Conservation (phyloP, 306 rosid genomes). For the Trifolium repens region DNA sequence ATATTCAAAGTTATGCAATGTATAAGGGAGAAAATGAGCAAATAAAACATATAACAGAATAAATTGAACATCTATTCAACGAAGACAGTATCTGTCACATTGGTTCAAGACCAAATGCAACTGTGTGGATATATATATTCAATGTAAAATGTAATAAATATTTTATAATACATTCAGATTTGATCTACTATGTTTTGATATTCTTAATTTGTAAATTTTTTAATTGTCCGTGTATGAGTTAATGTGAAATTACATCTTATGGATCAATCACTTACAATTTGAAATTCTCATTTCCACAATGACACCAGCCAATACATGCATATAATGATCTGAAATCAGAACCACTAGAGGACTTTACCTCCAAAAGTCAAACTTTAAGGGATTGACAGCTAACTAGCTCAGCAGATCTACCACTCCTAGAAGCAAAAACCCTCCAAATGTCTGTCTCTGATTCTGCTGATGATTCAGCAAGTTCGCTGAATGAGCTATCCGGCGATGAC, state of each 20-base stretch:
- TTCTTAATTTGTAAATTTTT: conserved; percentile 22
- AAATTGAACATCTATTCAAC: conserved; percentile 21
- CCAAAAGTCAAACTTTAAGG: conserved; percentile 44
- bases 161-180: neutral
- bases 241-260: conserved; percentile 24
- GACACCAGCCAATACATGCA: conserved; percentile 11
- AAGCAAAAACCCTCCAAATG: conserved; percentile 50
- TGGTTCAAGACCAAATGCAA: neutral
- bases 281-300: neutral
- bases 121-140: conserved; percentile 3
- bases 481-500: conserved; percentile 37
- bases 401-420: conserved; percentile 44
- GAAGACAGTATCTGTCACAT: conserved; percentile 28
- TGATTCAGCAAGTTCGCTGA: conserved; percentile 35
- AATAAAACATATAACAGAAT: conserved; percentile 9
- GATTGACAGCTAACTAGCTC: conserved; percentile 57
- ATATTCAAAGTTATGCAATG: neutral
- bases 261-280: conserved; percentile 40
- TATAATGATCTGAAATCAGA: conserved; percentile 15
- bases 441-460: conserved; percentile 39
- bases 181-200: neutral
- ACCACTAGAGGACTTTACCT: neutral
- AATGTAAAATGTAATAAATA: conserved; percentile 12
- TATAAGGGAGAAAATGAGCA: conserved; percentile 11
- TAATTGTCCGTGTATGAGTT: conserved; percentile 6